Conservation (phyloP, 2,329 filamentous ascomycete genomes). For the Lasiodiplodia theobromae region DNA sequence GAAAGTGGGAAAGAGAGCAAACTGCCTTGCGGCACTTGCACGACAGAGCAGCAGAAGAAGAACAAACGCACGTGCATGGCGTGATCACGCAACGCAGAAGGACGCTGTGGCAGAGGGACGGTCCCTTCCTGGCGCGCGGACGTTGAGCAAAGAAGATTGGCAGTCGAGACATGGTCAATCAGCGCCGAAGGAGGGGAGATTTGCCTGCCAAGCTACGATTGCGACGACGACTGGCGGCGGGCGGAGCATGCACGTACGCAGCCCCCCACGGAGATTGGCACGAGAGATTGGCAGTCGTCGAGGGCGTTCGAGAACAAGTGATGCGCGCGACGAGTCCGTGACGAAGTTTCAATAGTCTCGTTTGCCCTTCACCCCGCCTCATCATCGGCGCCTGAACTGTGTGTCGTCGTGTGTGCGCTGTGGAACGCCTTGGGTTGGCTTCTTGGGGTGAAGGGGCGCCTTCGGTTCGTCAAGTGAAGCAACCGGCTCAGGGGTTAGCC, state of each 20-base stretch:
- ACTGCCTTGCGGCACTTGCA: not conserved
- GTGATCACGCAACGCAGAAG: not conserved
- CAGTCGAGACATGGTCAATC: not conserved
- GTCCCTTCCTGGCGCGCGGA: not conserved
- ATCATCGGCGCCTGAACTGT: not conserved
- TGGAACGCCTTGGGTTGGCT: not conserved
- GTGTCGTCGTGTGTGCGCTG: not conserved
- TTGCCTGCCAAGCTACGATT: not conserved
- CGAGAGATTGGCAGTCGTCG: not conserved
- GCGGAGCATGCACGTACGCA: not conserved
- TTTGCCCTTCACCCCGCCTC: not conserved
- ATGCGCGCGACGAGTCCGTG: not conserved
- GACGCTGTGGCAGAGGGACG: not conserved
- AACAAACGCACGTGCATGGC: constrained; percentile 9
- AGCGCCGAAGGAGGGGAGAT: not conserved
- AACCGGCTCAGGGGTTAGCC: not conserved
- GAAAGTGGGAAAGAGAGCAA: not conserved
- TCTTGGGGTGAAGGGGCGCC: no score
- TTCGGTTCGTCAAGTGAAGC: not conserved
- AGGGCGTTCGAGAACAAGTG: not conserved
- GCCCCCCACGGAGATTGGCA: constrained; percentile 10
- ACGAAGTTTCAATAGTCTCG: not conserved
- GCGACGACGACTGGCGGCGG: not conserved
- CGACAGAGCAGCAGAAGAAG: not conserved
- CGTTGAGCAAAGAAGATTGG: not conserved